Evolutionary conservation across 108 stramenopile species (phyloP).

Genomic region (Skeletonema costatum): DNA sequence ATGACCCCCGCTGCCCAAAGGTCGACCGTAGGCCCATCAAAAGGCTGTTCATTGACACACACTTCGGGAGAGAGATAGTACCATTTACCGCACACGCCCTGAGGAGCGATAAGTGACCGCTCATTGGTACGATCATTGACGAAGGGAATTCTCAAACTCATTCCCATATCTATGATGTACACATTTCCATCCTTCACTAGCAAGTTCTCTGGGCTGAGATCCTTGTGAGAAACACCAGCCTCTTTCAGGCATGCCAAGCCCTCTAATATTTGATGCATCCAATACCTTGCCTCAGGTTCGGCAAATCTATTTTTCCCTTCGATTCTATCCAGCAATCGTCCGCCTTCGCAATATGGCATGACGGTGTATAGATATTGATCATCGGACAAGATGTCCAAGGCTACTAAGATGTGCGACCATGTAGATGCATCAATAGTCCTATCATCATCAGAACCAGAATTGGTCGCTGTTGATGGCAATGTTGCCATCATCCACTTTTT

Average conservation of each 20-base stretch:
- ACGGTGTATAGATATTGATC: constrained; percentile 63
- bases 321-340: constrained; percentile 36
- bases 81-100: constrained; percentile 76
- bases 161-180: constrained; percentile 77
- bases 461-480: not conserved
- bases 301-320: constrained; percentile 37
- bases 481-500: not conserved
- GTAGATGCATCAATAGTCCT: not conserved
- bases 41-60: constrained; percentile 40
- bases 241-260: constrained; percentile 47
- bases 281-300: constrained; percentile 55
- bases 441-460: not conserved
- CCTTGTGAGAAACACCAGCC: constrained; percentile 63
- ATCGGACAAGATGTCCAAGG: constrained; percentile 24
- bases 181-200: constrained; percentile 47
- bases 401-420: constrained; percentile 9
- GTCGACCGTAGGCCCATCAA: constrained; percentile 81
- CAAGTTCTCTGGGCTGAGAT: constrained; percentile 74
- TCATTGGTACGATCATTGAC: constrained; percentile 12
- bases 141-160: constrained; percentile 67
- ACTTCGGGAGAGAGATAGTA: constrained; percentile 87
- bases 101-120: constrained; percentile 49
- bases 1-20: constrained; percentile 86
- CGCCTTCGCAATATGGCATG: constrained; percentile 62
- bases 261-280: constrained; percentile 71